Percentiles rank a stretch among this genome's conserved stretches.
These are phyloP conservation scores for Ustilago shanxiensis DNA, from an alignment of 1,284 basidiomycete genomes.

Conservation along the genomic window DNA sequence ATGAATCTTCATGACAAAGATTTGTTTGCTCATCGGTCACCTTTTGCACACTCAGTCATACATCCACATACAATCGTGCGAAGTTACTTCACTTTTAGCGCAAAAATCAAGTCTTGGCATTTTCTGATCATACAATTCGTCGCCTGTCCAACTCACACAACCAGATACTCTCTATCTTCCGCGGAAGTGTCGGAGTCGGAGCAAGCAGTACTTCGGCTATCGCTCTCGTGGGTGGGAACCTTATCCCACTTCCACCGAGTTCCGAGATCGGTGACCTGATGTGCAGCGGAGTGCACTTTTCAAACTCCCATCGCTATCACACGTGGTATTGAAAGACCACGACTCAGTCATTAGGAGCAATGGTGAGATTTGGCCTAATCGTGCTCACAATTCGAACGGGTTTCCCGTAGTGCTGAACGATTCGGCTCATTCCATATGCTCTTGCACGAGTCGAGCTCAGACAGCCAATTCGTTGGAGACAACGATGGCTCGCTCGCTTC, in stretches of 20 bases:
- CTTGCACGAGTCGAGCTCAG: too few species aligned
- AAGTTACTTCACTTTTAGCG: too few species aligned
- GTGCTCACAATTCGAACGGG: background rate
- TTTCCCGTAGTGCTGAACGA: background rate
- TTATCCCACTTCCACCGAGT: background rate
- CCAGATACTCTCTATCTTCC: background rate
- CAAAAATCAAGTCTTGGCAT: too few species aligned
- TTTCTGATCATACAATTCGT: too few species aligned
- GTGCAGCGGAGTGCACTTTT: background rate
- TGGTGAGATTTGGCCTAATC: background rate
- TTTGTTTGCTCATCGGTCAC: background rate
- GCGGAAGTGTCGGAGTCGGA: constrained; percentile 4
- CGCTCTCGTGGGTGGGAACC: background rate
- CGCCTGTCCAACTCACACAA: too few species aligned
- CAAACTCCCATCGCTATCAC: background rate
- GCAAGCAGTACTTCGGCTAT: background rate
- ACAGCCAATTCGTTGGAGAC: too few species aligned
- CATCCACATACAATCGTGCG: too few species aligned
- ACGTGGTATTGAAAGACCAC: background rate
- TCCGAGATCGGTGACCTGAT: constrained; percentile 2
- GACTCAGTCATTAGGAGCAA: background rate
- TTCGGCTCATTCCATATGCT: too few species aligned
- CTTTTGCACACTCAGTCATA: background rate
- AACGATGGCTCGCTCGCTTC: too few species aligned
- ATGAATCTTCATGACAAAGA: background rate